Percentiles rank a stretch among this genome's conserved stretches.
These are phyloP conservation scores for Lactarius trivialis DNA, from an alignment of 768 basidiomycete species.

Conservation along the genomic window DNA sequence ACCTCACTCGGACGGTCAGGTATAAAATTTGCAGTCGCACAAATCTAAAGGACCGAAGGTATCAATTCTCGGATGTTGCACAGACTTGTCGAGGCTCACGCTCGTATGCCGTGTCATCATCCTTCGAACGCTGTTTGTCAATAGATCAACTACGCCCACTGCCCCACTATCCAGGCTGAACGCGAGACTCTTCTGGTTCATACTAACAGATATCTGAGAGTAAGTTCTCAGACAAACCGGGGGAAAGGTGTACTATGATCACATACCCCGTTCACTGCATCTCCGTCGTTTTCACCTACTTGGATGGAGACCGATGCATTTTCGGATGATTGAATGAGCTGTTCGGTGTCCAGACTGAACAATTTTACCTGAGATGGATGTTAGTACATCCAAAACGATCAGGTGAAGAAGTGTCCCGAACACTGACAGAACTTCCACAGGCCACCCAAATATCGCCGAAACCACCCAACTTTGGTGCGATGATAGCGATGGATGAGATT, in stretches of 20 bases:
- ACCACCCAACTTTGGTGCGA: constrained; percentile 30
- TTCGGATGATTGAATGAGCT: constrained; percentile 46
- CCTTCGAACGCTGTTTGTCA: constrained; percentile 38
- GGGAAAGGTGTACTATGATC: constrained; percentile 6
- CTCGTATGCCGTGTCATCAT: constrained; percentile 61
- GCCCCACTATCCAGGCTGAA: constrained; percentile 65
- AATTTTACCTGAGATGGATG: constrained; percentile 29
- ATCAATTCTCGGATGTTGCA: constrained; percentile 2
- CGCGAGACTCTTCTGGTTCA: constrained; percentile 46
- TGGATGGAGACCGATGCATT: constrained; percentile 45
- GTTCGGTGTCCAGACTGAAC: constrained; percentile 41
- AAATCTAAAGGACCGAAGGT: constrained; percentile 46
- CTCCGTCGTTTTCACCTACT: constrained; percentile 45
- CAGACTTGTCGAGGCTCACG: constrained; percentile 36
- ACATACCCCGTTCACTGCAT: constrained; percentile 64
- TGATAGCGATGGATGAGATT: constrained; percentile 55
- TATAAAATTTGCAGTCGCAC: constrained; percentile 63
- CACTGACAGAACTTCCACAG: constrained; percentile 49
- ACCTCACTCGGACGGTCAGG: constrained; percentile 64
- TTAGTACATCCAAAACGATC: not conserved
- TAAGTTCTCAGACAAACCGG: constrained; percentile 28
- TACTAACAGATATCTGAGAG: constrained; percentile 59
- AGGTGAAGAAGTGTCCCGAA: not conserved
- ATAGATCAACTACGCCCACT: constrained; percentile 60
- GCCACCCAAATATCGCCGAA: constrained; percentile 58